Evolutionary conservation across 2,329 filamentous ascomycete species (phyloP).

Genomic region (Aspergillus versicolor): DNA sequence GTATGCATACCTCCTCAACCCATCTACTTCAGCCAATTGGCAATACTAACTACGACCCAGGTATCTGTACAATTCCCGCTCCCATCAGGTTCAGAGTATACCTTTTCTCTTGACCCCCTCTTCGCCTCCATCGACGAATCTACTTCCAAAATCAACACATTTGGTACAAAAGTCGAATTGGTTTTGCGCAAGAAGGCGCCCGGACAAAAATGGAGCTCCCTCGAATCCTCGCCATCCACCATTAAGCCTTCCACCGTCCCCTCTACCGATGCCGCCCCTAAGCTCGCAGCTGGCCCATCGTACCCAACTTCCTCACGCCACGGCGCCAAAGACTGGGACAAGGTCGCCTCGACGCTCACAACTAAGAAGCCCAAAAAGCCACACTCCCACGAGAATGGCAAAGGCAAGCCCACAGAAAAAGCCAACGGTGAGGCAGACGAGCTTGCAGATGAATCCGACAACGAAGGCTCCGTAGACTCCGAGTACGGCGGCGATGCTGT

Average conservation of each 20-base stretch:
- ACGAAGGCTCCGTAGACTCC: slow-evolving; percentile 44
- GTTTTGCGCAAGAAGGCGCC: slow-evolving; percentile 65
- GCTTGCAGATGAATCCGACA: slow-evolving; percentile 55
- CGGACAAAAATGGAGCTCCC: slow-evolving; percentile 66
- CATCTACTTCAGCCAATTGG: no score
- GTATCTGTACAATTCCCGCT: slow-evolving; percentile 61
- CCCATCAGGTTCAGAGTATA: slow-evolving; percentile 53
- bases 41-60: slow-evolving; percentile 26
- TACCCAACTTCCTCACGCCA: slow-evolving; percentile 85
- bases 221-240: slow-evolving; percentile 50
- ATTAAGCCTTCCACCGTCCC: slow-evolving; percentile 19
- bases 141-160: slow-evolving; percentile 63
- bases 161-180: slow-evolving; percentile 78
- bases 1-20: slow-evolving; percentile 31
- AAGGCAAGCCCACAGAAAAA: slow-evolving; percentile 29
- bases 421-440: slow-evolving; percentile 29
- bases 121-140: slow-evolving; percentile 64
- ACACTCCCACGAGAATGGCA: slow-evolving; percentile 26
- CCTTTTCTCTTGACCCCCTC: slow-evolving; percentile 65
- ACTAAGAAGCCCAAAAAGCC: slow-evolving; percentile 12
- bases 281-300: slow-evolving; percentile 48
- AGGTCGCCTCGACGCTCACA: slow-evolving; percentile 57
- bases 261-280: background rate
- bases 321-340: slow-evolving; percentile 92
- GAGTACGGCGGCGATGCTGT: slow-evolving; percentile 62